Evolutionary conservation across 257 asterid species (phyloP).

Genomic region (Solanum megistacrolobum): DNA sequence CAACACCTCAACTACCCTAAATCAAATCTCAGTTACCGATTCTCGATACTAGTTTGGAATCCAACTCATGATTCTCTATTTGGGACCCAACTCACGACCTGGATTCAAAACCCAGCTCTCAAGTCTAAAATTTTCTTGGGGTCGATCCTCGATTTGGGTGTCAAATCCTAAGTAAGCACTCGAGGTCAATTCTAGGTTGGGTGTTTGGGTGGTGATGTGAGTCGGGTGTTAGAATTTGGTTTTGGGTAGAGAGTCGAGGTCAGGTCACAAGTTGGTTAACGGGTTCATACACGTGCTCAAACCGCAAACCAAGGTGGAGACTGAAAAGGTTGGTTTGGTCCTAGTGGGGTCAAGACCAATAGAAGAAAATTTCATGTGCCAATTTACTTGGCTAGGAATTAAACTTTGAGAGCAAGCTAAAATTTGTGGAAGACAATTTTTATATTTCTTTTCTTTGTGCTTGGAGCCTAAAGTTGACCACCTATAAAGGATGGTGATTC

Average conservation of each 20-base stretch:
- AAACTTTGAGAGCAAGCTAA: no score
- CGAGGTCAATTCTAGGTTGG: neutral
- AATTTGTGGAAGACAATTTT: no score
- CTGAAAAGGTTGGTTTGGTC: neutral
- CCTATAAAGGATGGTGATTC: no score
- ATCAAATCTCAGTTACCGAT: no score
- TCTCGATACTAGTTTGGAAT: no score
- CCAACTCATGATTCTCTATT: neutral
- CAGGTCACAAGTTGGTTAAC: neutral
- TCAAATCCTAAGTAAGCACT: no score
- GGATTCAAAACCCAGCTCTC: neutral
- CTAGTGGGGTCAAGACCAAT: neutral
- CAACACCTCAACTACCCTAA: neutral
- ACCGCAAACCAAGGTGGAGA: neutral
- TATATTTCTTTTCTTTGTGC: no score
- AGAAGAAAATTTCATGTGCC: neutral
- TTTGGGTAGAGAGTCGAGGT: neutral
- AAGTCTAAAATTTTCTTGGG: neutral
- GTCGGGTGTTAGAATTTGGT: neutral
- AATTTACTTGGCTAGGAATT: no score
- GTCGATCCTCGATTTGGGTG: neutral
- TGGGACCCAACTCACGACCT: neutral
- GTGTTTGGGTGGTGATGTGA: neutral
- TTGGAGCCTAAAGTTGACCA: no score
- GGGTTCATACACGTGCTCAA: neutral